Evolutionary conservation across 2,329 filamentous ascomycete genomes (phyloP).

Genomic region (Colletotrichum sp.): DNA sequence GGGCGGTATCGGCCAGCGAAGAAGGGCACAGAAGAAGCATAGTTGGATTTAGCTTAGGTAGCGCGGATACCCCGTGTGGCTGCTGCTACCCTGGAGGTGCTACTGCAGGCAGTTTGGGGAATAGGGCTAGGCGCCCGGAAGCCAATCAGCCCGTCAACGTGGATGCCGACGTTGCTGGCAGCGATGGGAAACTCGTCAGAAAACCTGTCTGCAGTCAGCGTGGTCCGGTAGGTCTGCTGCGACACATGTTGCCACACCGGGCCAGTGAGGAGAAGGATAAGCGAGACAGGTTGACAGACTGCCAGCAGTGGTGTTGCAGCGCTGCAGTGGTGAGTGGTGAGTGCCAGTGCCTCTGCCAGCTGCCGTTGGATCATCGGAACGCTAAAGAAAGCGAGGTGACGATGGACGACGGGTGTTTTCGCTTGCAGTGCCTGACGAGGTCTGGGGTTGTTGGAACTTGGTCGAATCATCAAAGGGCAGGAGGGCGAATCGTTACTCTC

Average conservation of each 20-base stretch:
- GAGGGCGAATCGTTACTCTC: background rate
- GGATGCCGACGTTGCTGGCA: background rate
- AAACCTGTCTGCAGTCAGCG: background rate
- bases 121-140: background rate
- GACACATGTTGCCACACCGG: background rate
- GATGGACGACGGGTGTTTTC: background rate
- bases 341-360: background rate
- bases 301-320: background rate
- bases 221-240: background rate
- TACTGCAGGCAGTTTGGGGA: background rate
- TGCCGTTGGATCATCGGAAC: slow-evolving; percentile 7
- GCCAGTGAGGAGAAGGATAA: background rate
- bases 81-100: background rate
- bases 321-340: background rate
- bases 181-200: background rate
- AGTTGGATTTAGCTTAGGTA: background rate
- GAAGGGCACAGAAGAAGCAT: background rate
- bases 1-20: background rate
- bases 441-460: background rate
- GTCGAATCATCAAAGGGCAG: background rate
- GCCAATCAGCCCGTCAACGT: background rate
- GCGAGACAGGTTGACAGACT: background rate
- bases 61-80: background rate
- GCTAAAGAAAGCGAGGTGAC: slow-evolving; percentile 9
- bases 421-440: background rate